These are phyloP conservation scores for Exophiala spinifera DNA, from an alignment of 2,329 filamentous ascomycete genomes.

Conservation along the genomic window DNA sequence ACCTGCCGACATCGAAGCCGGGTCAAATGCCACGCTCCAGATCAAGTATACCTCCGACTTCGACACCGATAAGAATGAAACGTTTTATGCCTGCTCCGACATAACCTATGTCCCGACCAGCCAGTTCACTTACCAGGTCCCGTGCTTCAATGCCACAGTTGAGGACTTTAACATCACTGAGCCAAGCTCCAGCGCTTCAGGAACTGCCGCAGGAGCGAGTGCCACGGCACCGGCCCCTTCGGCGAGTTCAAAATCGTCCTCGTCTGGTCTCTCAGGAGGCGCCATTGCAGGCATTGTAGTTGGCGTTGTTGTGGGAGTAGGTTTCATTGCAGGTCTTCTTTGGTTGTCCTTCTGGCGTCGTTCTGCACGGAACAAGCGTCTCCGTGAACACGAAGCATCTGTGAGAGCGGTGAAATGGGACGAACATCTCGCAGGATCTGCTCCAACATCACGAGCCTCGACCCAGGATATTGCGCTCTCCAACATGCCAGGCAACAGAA, in stretches of 20 bases:
- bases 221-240: conserved; percentile 29
- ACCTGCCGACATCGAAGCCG: conserved; percentile 34
- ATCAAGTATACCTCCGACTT: conserved; percentile 44
- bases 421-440: conserved; percentile 2
- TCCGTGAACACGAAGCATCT: conserved; percentile 18
- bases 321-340: neutral
- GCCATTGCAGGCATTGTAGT: conserved; percentile 45
- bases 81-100: conserved; percentile 49
- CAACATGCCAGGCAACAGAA: neutral
- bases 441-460: neutral
- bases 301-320: conserved; percentile 19
- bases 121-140: conserved; percentile 41
- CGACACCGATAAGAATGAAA: conserved; percentile 41
- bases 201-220: conserved; percentile 26
- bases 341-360: conserved; percentile 19
- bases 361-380: conserved; percentile 17
- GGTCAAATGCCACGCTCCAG: conserved; percentile 47
- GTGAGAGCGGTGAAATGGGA: conserved; percentile 23
- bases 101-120: conserved; percentile 43
- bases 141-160: conserved; percentile 48
- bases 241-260: conserved; percentile 17
- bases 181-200: conserved; percentile 7
- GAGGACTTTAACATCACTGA: conserved; percentile 33
- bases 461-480: conserved; percentile 4
- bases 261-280: conserved; percentile 37